These are phyloP conservation scores for Zymoseptoria brevis DNA, from an alignment of 2,329 filamentous ascomycete species.

Conservation along the genomic window DNA sequence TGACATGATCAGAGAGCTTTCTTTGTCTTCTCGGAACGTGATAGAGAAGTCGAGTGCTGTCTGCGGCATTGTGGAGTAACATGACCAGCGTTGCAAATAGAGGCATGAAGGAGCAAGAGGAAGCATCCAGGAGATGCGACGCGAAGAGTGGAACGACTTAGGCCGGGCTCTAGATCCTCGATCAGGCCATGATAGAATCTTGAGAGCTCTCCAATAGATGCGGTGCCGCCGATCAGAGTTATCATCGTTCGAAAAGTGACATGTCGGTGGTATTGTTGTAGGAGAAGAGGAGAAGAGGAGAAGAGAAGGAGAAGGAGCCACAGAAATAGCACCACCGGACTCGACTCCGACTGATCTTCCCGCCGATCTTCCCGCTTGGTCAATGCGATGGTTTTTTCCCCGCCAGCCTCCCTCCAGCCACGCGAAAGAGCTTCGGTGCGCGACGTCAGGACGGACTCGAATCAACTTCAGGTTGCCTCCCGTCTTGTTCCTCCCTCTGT, in stretches of 20 bases:
- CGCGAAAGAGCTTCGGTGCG: not conserved
- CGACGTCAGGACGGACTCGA: not conserved
- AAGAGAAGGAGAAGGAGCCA: too few relatives aligned
- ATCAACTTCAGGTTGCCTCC: not conserved
- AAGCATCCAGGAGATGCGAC: too few relatives aligned
- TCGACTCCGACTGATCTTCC: too few relatives aligned
- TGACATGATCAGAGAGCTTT: not conserved
- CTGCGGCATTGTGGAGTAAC: not conserved
- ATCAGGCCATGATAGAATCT: too few relatives aligned
- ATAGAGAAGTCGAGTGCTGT: not conserved
- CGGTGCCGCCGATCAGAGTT: too few relatives aligned
- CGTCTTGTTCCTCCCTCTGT: not conserved
- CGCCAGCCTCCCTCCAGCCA: not conserved
- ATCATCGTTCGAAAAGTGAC: too few relatives aligned
- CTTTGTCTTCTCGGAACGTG: not conserved
- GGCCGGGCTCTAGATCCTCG: too few relatives aligned
- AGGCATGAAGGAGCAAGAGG: not conserved
- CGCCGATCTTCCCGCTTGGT: not conserved
- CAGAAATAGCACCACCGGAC: too few relatives aligned
- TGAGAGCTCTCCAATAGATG: too few relatives aligned
- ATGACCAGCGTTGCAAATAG: not conserved
- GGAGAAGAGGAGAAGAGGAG: too few relatives aligned
- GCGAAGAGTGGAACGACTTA: too few relatives aligned
- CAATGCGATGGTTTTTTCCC: not conserved
- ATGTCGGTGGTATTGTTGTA: too few relatives aligned